Percentiles rank a stretch among this genome's conserved stretches.
phyloP scores from a whole-genome alignment of 148 eudicot genomes.

The Rhododendron ferrugineum region DNA sequence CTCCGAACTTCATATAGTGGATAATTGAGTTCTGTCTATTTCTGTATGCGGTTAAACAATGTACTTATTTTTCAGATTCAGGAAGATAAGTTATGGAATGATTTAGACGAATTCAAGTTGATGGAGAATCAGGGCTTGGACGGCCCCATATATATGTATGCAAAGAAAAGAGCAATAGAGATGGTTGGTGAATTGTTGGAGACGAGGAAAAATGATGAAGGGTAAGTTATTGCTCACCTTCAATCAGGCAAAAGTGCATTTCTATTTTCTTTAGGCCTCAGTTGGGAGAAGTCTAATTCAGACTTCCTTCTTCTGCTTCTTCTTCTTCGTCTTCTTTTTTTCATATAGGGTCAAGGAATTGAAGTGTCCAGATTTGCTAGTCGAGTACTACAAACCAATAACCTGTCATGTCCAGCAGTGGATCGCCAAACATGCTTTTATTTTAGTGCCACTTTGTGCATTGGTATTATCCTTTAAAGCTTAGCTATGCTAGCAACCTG shows the following conservation, averaged over 20 bases:
- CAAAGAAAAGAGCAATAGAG: conserved; percentile 56
- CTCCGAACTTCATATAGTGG: not conserved
- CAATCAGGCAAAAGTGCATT: not conserved
- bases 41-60: not conserved
- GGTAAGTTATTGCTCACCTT: conserved; percentile 39
- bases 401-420: conserved; percentile 54
- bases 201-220: conserved; percentile 37
- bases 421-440: conserved; percentile 48
- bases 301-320: not conserved
- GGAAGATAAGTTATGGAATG: conserved; percentile 48
- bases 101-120: conserved; percentile 31
- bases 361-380: conserved; percentile 71
- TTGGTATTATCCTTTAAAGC: conserved; percentile 53
- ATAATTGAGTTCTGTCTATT: not conserved
- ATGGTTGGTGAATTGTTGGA: conserved; percentile 41
- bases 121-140: conserved; percentile 35
- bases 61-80: conserved; percentile 42
- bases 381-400: conserved; percentile 50
- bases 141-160: conserved; percentile 29
- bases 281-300: not conserved
- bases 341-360: conserved; percentile 59
- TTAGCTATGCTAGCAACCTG: conserved; percentile 17
- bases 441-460: conserved; percentile 49
- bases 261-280: not conserved
- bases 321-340: not conserved